Base-by-base conservation (phyloP, 2,329 filamentous ascomycete species). In the Exutisphaerella laricina region DNA sequence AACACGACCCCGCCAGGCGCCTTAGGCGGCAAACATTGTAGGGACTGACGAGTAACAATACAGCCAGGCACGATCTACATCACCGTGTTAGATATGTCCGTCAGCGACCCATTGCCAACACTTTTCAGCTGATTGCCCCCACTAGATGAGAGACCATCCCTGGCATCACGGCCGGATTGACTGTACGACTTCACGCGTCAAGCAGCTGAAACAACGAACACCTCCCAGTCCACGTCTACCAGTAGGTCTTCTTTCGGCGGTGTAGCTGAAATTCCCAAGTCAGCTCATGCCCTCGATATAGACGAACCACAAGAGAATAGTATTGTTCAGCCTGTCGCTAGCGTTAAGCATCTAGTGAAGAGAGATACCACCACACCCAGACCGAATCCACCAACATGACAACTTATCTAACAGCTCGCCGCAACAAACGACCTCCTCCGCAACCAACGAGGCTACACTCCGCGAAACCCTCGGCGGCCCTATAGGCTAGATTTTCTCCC, bases 391-490 rank as follows among this genome's bases (percentile, higher is more conserved):
- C 34, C 26, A 16, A 26, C 22, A 30, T 8, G 13, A 13, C n/a
- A 9, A 21, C 10, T n/a, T 37, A 31, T 14, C 14, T 17, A 21
- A 12, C 32, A 53, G 48, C 39, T 51, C 20, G 46, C 50, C 17
- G 50, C 48, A 21, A 53, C 51, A 40, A 51, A 53, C 13, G 48
- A 51, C 34, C 45, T 53, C 14, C 40, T 48, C 30, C 40, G 41
- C 28, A 32, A 48, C 30, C 45, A 48, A 37, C 40, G 34, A 32
- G 34, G 45, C 37, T 45, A 46, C 39, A 26, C 38, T 14, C 32
- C 41, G n/a, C 20, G 39, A 42, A 21, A 43, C 39, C 6, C 34
- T 51, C 12, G 34, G 36, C 5, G 46, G 40, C 25, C 45, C 41
- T 18, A 43, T 51, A n/a, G 48, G 48, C 14, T 44, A 51, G 37